Evolutionary conservation across 805 yeast genomes (phyloP), one percentile per base, ranked within the genome.

Genomic region (Wickerhamomyces strasburgensis): DNA sequence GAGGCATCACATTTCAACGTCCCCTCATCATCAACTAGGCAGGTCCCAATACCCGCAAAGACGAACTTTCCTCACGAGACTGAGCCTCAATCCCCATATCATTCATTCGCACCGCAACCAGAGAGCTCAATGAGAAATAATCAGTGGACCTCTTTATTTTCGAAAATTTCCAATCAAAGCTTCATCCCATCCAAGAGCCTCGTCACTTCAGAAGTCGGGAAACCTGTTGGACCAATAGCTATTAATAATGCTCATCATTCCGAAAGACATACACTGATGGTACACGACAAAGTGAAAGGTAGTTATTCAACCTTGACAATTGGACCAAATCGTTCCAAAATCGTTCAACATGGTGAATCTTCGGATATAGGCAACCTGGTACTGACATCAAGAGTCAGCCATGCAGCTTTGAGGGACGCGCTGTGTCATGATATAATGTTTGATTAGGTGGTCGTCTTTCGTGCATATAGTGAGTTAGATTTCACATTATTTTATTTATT

Each of bases 321-420:
- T 25, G 58, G 58, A 3, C 51, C 57, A 11, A 46, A 52, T 33
- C 44, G 55, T 5, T 46, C 52, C n/a, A 49, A 43, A 29, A 44
- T 47, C 19, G 45, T 54, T 4, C 51, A 51, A 31, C 53, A 51
- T 34, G 58, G 58, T 3, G 56, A 49, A 25, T 38, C 51, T 13
- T 52, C 57, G 3, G 21, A 44, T 1, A n/a, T 51, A 23, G 44
- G 44, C 5, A 47, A 47, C 7, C 25, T 46, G 6, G 56, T 54
- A 9, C 31, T 51, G 9, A 42, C 49, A n/a, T 46, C 55, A 4
- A 38, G 48, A 36, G 44, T 54, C 14, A 54, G 55, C 21, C 52
- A 54, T 39, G 41, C 44, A 14, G 56, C 55, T 6, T 35, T 54
- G 27, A 42, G 34, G 33, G 58, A 49, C n/a, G 58, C 58, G 3